Evolutionary conservation across 495 filamentous ascomycete species (phyloP).

Genomic region (Aspergillus diversus): DNA sequence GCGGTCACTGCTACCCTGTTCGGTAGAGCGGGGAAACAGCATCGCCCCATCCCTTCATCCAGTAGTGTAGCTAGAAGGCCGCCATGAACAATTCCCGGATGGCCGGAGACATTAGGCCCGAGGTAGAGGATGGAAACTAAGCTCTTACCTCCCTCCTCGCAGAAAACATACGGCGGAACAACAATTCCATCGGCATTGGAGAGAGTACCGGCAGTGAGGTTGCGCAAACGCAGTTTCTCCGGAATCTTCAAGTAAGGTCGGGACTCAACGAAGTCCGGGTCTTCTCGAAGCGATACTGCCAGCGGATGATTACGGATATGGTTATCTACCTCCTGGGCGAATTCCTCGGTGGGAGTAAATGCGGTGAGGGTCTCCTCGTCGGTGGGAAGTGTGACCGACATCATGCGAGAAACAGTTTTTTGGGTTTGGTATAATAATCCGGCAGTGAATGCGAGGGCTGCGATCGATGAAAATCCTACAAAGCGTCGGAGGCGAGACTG

Average conservation of each 20-base stretch:
- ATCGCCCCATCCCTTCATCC: slow-evolving; percentile 88
- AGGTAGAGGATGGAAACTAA: slow-evolving; percentile 79
- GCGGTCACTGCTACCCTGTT: slow-evolving; percentile 91
- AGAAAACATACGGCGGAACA: slow-evolving; percentile 81
- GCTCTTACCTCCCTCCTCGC: slow-evolving; percentile 68
- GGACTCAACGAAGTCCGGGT: slow-evolving; percentile 71
- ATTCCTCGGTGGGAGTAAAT: slow-evolving; percentile 65
- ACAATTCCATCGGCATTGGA: slow-evolving; percentile 74
- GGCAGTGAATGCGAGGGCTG: slow-evolving; percentile 38
- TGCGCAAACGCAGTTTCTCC: slow-evolving; percentile 62
- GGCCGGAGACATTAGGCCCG: slow-evolving; percentile 82
- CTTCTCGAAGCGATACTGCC: slow-evolving; percentile 62
- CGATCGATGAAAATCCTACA: slow-evolving; percentile 44
- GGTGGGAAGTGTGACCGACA: slow-evolving; percentile 55
- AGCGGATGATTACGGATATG: slow-evolving; percentile 78
- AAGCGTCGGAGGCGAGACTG: slow-evolving; percentile 43
- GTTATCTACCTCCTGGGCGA: slow-evolving; percentile 65
- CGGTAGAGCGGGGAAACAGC: slow-evolving; percentile 88
- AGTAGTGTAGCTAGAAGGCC: slow-evolving; percentile 89
- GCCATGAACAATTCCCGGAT: slow-evolving; percentile 90
- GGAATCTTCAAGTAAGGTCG: slow-evolving; percentile 90
- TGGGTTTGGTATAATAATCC: slow-evolving; percentile 35
- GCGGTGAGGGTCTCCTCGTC: slow-evolving; percentile 74
- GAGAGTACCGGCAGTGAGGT: slow-evolving; percentile 81
- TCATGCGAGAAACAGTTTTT: slow-evolving; percentile 36